phyloP scores from a whole-genome alignment of 148 eudicot genomes.

The Hydrangea macrophylla region DNA sequence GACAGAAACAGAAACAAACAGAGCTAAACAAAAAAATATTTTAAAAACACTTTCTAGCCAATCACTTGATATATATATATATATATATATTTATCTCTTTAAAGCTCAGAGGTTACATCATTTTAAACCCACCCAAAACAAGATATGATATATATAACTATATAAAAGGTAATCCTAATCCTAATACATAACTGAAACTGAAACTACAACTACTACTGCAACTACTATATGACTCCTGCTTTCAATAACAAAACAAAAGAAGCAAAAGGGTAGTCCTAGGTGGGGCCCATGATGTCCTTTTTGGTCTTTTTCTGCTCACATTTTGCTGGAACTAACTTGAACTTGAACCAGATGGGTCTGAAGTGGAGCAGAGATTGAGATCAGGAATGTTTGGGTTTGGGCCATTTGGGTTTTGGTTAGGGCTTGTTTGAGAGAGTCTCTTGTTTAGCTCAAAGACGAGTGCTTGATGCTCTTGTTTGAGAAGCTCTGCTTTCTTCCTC shows the following conservation, averaged over 20 bases:
- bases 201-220: not conserved
- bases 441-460: slow-evolving; percentile 68
- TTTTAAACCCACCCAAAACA: slow-evolving; percentile 12
- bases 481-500: slow-evolving; percentile 70
- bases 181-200: not conserved
- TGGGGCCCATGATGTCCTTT: slow-evolving; percentile 9
- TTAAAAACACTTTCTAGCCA: slow-evolving; percentile 11
- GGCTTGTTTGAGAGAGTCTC: slow-evolving; percentile 31
- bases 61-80: not conserved
- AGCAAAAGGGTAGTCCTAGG: slow-evolving; percentile 1
- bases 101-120: slow-evolving; percentile 15
- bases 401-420: slow-evolving; percentile 21
- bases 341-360: slow-evolving; percentile 34
- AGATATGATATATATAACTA: not conserved
- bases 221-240: slow-evolving; percentile 8
- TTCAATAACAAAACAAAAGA: not conserved
- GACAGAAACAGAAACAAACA: too few species aligned
- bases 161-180: not conserved
- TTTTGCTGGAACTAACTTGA: slow-evolving; percentile 26
- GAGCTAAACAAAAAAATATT: not conserved
- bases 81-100: too few species aligned
- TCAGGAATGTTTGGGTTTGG: slow-evolving; percentile 35
- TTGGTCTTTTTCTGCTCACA: not conserved
- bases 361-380: slow-evolving; percentile 27
- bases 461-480: slow-evolving; percentile 81